Evolutionary conservation across 768 basidiomycete species (phyloP), one percentile per base, ranked within the genome.

Genomic region (Galerina marginata): DNA sequence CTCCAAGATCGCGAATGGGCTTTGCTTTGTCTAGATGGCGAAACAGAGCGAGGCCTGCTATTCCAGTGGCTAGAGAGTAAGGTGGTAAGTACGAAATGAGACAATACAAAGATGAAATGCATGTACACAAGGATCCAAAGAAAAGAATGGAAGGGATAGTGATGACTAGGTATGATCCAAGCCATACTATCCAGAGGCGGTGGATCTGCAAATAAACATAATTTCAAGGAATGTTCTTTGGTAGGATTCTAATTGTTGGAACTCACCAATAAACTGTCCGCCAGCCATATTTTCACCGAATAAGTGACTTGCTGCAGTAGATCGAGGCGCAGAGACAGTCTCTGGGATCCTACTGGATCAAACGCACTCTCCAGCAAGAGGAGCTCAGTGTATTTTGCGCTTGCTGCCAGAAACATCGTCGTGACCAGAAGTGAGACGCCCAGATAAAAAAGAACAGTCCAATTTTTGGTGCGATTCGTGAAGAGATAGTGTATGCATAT

Each of bases 401-500:
- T 48, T 10, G 56, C 56, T 14, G 46, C 46, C n/a, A 57, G 46
- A 33, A 57, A 57, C 56, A 57, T 49, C 16, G 56, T 57, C 20
- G 56, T 57, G 14, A 57, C 46, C 14, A 57, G 20, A 11, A 57
- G 38, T 9, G 56, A 57, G 23, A 49, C 36, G 4, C 48, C 20
- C 11, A 57, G 36, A 16, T 57, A 57, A 26, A 25, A n/a, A 38
- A 57, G 16, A 15, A 57, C 47, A 38, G 47, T 45, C 56, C 56
- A 57, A 16, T 60, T 60, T n/a, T n/a, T 48, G 5, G 39, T 50
- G 14, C 59, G 47, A 43, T 52, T 51, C 15, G 25, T 12, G 39
- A 60, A 44, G 23, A 60, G n/a, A 23, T 60, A 60, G 59, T 55
- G 59, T 15, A 60, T 48, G 33, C 59, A 60, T 55, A 60, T 60